These are phyloP conservation scores for Trifolium subterraneum DNA, from an alignment of 306 rosid species.

Conservation along the genomic window DNA sequence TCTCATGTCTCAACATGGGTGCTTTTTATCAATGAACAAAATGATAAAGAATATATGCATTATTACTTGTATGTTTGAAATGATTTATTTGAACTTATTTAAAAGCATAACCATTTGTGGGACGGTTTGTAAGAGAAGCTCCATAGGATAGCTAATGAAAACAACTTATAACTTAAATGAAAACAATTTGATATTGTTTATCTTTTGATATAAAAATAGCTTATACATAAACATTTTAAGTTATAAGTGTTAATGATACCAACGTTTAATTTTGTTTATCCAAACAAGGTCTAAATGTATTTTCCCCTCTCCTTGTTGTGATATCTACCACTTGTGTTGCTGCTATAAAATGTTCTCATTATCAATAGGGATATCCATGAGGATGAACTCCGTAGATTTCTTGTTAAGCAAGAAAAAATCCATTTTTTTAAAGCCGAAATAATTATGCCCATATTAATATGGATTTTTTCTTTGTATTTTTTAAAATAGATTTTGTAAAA, in stretches of 20 bases:
- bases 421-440: too few species aligned
- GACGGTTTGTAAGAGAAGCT: not conserved
- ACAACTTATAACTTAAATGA: not conserved
- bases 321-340: conserved; percentile 19
- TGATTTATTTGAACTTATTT: not conserved
- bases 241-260: too few species aligned
- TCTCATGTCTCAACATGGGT: too few species aligned
- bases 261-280: not conserved
- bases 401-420: conserved; percentile 94
- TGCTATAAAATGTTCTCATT: conserved; percentile 17
- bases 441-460: too few species aligned
- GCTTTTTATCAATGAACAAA: too few species aligned
- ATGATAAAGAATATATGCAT: conserved; percentile 55
- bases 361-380: conserved; percentile 71
- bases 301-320: not conserved
- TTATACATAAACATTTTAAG: not conserved
- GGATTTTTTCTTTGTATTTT: too few species aligned
- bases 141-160: too few species aligned
- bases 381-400: conserved; percentile 73
- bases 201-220: not conserved
- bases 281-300: not conserved
- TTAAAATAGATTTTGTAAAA: too few species aligned
- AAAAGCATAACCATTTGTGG: not conserved
- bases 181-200: not conserved
- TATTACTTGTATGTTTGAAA: conserved; percentile 9